Conservation (phyloP, 768 basidiomycete species). For the Boletus rubroflammeus region DNA sequence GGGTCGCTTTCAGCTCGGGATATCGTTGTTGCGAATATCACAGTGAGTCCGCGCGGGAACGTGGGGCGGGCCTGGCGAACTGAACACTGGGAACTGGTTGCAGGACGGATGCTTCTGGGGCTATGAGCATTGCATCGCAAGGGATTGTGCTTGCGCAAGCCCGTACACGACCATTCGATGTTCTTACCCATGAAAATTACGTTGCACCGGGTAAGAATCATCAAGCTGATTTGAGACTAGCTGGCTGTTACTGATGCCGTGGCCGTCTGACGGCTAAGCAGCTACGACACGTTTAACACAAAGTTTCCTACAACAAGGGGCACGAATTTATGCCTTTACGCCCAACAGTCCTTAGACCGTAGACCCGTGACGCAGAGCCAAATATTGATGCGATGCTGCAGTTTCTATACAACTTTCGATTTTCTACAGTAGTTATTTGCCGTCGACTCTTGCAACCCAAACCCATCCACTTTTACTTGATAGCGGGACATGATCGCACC, state of each 20-base stretch:
- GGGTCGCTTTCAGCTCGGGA: slow-evolving; percentile 71
- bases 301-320: slow-evolving; percentile 55
- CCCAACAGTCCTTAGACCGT: slow-evolving; percentile 34
- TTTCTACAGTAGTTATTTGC: slow-evolving; percentile 28
- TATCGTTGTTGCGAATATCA: slow-evolving; percentile 70
- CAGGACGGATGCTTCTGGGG: slow-evolving; percentile 50
- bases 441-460: slow-evolving; percentile 14
- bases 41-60: slow-evolving; percentile 48
- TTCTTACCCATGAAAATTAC: slow-evolving; percentile 69
- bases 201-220: slow-evolving; percentile 67
- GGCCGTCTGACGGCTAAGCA: slow-evolving; percentile 18
- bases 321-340: slow-evolving; percentile 52
- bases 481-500: slow-evolving; percentile 20
- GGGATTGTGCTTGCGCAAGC: slow-evolving; percentile 68
- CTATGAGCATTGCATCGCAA: slow-evolving; percentile 49
- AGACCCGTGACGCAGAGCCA: slow-evolving; percentile 14
- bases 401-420: slow-evolving; percentile 24
- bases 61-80: slow-evolving; percentile 9
- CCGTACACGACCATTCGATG: slow-evolving; percentile 76
- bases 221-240: slow-evolving; percentile 20
- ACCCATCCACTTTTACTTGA: slow-evolving; percentile 9
- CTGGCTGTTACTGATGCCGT: slow-evolving; percentile 10
- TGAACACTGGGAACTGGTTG: slow-evolving; percentile 18
- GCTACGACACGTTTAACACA: slow-evolving; percentile 53
- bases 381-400: background rate